Percentiles rank a stretch among this genome's conserved stretches.
Conservation (phyloP, 305 asterid species). For the Solanum hybrid region DNA sequence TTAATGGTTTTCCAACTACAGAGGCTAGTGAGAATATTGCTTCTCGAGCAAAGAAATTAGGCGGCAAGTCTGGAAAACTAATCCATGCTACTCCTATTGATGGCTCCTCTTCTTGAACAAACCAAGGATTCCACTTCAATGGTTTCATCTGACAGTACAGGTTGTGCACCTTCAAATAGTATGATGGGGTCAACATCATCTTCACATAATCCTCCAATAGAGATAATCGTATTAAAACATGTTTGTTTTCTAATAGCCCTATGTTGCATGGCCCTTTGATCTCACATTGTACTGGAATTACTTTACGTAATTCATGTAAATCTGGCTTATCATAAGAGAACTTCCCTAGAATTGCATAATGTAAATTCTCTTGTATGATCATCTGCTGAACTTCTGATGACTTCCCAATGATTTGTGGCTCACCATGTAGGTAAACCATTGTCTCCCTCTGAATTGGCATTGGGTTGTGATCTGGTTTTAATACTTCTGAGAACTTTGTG, state of each 20-base stretch:
- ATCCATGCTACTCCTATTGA: background rate
- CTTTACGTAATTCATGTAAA: background rate
- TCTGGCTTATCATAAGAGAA: background rate
- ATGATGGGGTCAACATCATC: background rate
- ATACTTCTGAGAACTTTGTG: background rate
- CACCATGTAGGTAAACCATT: background rate
- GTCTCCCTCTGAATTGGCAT: background rate
- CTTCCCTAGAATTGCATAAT: background rate
- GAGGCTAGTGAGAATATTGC: background rate
- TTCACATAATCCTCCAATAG: background rate
- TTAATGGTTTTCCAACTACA: background rate
- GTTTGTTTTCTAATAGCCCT: background rate
- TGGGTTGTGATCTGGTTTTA: background rate
- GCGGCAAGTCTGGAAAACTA: background rate
- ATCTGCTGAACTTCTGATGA: background rate
- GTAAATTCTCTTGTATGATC: background rate
- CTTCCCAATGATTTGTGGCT: background rate
- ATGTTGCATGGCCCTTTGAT: background rate
- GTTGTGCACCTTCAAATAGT: background rate
- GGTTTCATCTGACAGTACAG: background rate
- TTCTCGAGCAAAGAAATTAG: background rate
- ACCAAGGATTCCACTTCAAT: background rate
- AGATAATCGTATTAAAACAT: background rate
- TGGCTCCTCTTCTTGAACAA: background rate
- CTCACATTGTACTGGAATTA: background rate